Conservation (phyloP, 2,329 filamentous ascomycete species). For the Alternaria dauci region DNA sequence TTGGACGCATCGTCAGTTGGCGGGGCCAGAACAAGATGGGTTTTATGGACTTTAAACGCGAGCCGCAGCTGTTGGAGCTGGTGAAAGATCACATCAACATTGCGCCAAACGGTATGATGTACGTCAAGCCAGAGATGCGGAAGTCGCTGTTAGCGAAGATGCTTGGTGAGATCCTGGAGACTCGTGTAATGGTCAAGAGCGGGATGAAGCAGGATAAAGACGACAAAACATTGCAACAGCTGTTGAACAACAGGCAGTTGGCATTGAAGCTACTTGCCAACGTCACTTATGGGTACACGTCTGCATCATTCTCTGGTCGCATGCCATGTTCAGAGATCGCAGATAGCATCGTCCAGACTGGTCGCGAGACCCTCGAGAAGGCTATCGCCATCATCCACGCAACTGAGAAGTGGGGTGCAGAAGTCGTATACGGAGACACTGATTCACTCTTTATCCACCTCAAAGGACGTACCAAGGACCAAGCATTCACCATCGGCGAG, state of each 20-base stretch:
- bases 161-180: slow-evolving; percentile 94
- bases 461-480: slow-evolving; percentile 82
- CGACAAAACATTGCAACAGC: slow-evolving; percentile 82
- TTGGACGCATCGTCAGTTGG: slow-evolving; percentile 87
- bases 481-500: slow-evolving; percentile 91
- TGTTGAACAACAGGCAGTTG: slow-evolving; percentile 92
- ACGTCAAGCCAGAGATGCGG: slow-evolving; percentile 81
- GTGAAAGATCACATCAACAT: slow-evolving; percentile 89
- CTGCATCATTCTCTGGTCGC: slow-evolving; percentile 92
- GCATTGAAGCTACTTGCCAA: slow-evolving; percentile 98
- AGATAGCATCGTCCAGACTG: slow-evolving; percentile 97
- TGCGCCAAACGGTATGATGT: slow-evolving; percentile 96
- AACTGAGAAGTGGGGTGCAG: slow-evolving; percentile 85
- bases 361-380: slow-evolving; percentile 90
- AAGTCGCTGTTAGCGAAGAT: slow-evolving; percentile 95
- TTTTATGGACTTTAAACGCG: slow-evolving; percentile 84
- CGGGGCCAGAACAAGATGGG: slow-evolving; percentile 95
- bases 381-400: slow-evolving; percentile 93
- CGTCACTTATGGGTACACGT: slow-evolving; percentile 97
- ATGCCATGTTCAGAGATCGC: slow-evolving; percentile 99
- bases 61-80: slow-evolving; percentile 76
- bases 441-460: slow-evolving; percentile 93
- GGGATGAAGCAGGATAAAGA: slow-evolving; percentile 95
- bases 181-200: slow-evolving; percentile 95
- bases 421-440: slow-evolving; percentile 98